These are phyloP conservation scores for Trichoderma gracile DNA, from an alignment of 2,329 filamentous ascomycete species.

Conservation along the genomic window DNA sequence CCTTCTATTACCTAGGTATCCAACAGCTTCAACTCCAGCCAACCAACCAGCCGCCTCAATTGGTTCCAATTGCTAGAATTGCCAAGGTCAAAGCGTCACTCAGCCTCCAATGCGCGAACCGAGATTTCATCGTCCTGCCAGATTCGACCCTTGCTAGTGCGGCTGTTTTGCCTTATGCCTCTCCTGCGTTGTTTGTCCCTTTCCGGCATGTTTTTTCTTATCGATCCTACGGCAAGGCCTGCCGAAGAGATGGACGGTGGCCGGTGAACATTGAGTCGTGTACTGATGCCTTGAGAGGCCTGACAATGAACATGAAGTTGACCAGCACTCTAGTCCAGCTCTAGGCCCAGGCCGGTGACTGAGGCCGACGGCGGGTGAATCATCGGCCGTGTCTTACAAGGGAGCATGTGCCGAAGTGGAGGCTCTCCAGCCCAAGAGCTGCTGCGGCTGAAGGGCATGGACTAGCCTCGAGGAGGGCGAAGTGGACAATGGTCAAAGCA, in stretches of 20 bases:
- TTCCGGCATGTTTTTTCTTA: neutral
- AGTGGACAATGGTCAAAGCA: too few species aligned
- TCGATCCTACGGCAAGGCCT: neutral
- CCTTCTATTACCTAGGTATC: neutral
- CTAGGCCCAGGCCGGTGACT: neutral
- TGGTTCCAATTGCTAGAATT: neutral
- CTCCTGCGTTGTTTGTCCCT: neutral
- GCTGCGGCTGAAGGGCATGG: conserved; percentile 1
- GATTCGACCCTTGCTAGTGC: neutral
- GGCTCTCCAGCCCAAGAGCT: neutral
- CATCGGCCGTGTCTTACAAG: neutral
- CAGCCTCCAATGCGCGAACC: neutral
- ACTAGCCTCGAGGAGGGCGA: too few species aligned
- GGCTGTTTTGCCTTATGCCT: too few species aligned
- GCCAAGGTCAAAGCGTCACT: neutral
- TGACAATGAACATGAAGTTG: neutral
- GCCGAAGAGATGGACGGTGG: neutral
- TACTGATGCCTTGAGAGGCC: neutral
- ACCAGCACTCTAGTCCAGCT: neutral
- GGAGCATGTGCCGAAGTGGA: conserved; percentile 4
- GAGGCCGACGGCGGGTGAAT: conserved; percentile 6
- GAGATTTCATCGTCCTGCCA: neutral
- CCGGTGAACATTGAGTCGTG: neutral
- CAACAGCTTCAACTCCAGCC: neutral
- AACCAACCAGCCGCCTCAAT: too few species aligned